A percentile compares a stretch with the other conserved stretches of the same genome.
These are phyloP conservation scores for Heritiera fomes DNA, from an alignment of 345 rosid genomes.

Conservation along the genomic window DNA sequence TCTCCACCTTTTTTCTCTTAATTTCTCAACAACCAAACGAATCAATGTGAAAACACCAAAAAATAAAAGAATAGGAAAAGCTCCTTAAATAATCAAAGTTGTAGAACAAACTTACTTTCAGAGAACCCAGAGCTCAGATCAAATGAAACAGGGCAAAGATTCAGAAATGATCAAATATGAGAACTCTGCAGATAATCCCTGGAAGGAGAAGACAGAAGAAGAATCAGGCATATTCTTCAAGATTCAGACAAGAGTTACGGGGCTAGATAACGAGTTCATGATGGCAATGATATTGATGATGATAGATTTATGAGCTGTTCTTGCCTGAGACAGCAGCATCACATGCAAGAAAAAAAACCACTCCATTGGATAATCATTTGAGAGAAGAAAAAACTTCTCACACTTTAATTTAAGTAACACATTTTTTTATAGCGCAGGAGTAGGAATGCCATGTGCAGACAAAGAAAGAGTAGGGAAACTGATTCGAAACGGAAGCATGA, in stretches of 20 bases:
- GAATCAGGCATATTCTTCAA: constrained; percentile 11
- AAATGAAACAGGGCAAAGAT: neutral
- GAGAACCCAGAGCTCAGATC: constrained; percentile 7
- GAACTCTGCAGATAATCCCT: neutral
- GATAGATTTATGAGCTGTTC: constrained; percentile 40
- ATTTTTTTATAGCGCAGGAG: constrained; percentile 29
- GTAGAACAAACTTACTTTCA: constrained; percentile 14
- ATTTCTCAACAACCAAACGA: constrained; percentile 18
- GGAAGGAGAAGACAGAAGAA: neutral
- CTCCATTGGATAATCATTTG: constrained; percentile 26
- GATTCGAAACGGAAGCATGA: neutral
- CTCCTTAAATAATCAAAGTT: too few species aligned
- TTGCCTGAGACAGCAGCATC: constrained; percentile 49
- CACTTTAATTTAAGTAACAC: too few species aligned
- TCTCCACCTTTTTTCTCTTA: neutral
- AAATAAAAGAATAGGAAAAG: neutral
- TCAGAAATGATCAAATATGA: neutral
- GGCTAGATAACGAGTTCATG: neutral
- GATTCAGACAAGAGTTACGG: neutral
- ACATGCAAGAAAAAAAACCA: constrained; percentile 32
- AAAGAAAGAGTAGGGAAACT: constrained; percentile 12
- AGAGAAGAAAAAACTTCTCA: neutral
- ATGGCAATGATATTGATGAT: constrained; percentile 24
- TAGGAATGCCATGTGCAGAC: constrained; percentile 48
- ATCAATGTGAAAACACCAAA: neutral